phyloP scores from a whole-genome alignment of 176 grass and related monocot species.

The Urochloa ruziziensis region DNA sequence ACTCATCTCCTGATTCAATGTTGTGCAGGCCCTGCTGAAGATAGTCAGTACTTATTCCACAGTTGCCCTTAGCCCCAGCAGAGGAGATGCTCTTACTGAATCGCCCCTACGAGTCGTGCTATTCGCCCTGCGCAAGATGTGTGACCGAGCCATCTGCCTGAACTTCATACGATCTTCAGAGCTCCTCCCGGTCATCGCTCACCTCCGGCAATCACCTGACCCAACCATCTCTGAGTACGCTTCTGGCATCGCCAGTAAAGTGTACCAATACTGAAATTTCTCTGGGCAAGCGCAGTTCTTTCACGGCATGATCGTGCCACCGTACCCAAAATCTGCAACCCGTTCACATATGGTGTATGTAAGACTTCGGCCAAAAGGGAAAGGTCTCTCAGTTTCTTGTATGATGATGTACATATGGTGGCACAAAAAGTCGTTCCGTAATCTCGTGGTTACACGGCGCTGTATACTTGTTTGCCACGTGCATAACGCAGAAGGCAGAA shows the following conservation, averaged over 20 bases:
- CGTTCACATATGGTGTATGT: no score
- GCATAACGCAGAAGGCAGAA: no score
- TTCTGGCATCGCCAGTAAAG: constrained; percentile 53
- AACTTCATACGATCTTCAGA: constrained; percentile 71
- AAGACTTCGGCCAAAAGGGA: neutral
- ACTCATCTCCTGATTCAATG: neutral
- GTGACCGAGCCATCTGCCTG: constrained; percentile 71
- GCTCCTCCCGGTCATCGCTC: constrained; percentile 55
- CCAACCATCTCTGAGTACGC: constrained; percentile 64
- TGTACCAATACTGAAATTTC: constrained; percentile 33
- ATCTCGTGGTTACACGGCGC: no score
- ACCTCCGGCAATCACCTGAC: constrained; percentile 73
- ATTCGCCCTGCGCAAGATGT: constrained; percentile 92
- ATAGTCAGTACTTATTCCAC: constrained; percentile 68
- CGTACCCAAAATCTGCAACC: neutral
- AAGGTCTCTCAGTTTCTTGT: neutral
- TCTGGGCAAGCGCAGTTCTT: neutral
- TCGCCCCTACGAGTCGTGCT: constrained; percentile 85
- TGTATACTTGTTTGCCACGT: neutral
- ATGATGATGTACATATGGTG: neutral
- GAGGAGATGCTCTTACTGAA: constrained; percentile 63
- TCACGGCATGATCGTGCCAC: constrained; percentile 30
- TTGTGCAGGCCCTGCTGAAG: constrained; percentile 71
- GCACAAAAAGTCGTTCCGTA: neutral
- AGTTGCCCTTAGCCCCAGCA: constrained; percentile 69